A percentile compares a stretch with the other conserved stretches of the same genome.
phyloP scores from a whole-genome alignment of 2,329 filamentous ascomycete genomes.

The Plenodomus lindquistii region DNA sequence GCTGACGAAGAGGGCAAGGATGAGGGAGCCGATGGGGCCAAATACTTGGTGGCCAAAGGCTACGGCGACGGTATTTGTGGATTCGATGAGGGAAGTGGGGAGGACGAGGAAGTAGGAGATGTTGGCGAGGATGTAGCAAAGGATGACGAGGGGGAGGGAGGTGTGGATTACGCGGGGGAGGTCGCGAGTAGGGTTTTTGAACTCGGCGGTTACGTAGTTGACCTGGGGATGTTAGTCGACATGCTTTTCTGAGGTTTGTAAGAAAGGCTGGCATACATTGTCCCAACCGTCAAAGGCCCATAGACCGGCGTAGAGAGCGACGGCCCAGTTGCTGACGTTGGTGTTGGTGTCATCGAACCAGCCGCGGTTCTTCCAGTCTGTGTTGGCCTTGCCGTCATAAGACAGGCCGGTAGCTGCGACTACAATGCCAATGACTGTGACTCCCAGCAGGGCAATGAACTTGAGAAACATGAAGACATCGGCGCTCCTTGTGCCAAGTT shows the following conservation, averaged over 20 bases:
- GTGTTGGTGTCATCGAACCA: slow-evolving; percentile 89
- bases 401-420: slow-evolving; percentile 86
- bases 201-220: slow-evolving; percentile 97
- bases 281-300: slow-evolving; percentile 99
- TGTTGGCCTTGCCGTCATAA: slow-evolving; percentile 72
- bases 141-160: slow-evolving; percentile 90
- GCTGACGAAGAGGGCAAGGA: slow-evolving; percentile 86
- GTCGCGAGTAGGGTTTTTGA: slow-evolving; percentile 86
- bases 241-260: background rate
- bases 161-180: slow-evolving; percentile 95
- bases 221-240: slow-evolving; percentile 60
- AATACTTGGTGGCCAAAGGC: slow-evolving; percentile 91
- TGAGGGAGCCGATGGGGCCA: slow-evolving; percentile 76
- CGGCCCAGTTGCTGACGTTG: slow-evolving; percentile 84
- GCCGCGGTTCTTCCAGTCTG: slow-evolving; percentile 81
- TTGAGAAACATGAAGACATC: slow-evolving; percentile 97
- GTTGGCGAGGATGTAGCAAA: slow-evolving; percentile 89
- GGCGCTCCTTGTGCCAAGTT: slow-evolving; percentile 81
- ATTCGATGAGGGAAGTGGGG: slow-evolving; percentile 77
- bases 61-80: slow-evolving; percentile 92
- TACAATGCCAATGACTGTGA: slow-evolving; percentile 85
- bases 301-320: slow-evolving; percentile 90
- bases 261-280: slow-evolving; percentile 66
- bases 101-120: slow-evolving; percentile 93
- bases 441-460: slow-evolving; percentile 83